Evolutionary conservation across 2,329 filamentous ascomycete genomes (phyloP).

Genomic region (Sordariomycetes sp.): DNA sequence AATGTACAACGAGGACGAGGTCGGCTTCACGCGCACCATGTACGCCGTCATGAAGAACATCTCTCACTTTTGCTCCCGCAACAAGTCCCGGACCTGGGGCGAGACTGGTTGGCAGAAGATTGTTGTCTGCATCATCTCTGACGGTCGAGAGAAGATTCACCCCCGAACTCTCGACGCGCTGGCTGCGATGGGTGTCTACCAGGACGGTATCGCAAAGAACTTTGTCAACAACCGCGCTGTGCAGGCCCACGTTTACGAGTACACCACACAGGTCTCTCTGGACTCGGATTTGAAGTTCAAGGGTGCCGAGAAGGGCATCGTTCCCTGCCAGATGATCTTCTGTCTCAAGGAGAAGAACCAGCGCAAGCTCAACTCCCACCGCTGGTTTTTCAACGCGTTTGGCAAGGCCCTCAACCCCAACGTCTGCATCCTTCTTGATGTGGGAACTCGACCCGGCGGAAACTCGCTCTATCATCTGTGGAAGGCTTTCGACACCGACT

Average conservation of each 20-base stretch:
- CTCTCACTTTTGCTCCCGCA: conserved; percentile 86
- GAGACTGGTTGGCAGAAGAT: conserved; percentile 99
- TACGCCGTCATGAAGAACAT: conserved; percentile 98
- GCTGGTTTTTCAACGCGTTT: conserved; percentile 99
- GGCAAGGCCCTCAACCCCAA: conserved; percentile 88
- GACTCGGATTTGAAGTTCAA: conserved; percentile 97
- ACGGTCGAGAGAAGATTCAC: conserved; percentile 84
- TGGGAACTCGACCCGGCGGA: conserved; percentile 82
- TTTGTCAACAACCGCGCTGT: conserved; percentile 93
- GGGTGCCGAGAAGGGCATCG: conserved; percentile 96
- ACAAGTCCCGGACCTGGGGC: conserved; percentile 91
- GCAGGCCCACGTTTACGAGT: conserved; percentile 95
- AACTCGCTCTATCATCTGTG: conserved; percentile 96
- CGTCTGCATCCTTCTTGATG: conserved; percentile 92
- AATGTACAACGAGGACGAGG: conserved; percentile 99
- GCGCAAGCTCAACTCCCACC: conserved; percentile 96
- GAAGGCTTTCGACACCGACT: conserved; percentile 98
- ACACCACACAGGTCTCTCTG: conserved; percentile 94
- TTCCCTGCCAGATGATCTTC: conserved; percentile 96
- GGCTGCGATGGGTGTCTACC: conserved; percentile 95
- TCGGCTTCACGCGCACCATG: conserved; percentile 95
- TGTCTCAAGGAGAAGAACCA: conserved; percentile 96
- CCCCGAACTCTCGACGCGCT: conserved; percentile 87
- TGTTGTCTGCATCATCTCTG: conserved; percentile 92
- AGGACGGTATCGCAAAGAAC: conserved; percentile 98